Evolutionary conservation across 441 rosid genomes (phyloP), one percentile per base, ranked within the genome.

Genomic region (Gossypium davidsonii): DNA sequence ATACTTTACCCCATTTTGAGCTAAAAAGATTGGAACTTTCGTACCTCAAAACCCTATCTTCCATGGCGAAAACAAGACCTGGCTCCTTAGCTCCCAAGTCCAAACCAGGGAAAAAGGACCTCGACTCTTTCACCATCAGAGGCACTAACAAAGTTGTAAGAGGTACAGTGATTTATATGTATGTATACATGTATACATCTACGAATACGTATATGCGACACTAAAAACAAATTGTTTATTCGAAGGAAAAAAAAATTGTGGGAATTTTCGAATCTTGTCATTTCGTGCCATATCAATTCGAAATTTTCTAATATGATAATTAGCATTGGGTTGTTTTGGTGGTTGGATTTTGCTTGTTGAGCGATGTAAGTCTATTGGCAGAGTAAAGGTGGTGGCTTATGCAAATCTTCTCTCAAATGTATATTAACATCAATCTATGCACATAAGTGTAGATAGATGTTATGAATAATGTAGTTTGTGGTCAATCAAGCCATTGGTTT

Each of bases 21-120:
- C 20, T 31, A 28, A 60, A 49, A 28, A 21, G 15, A 0, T 58
- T 31, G 68, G 51, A 81, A 34, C 68, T 52, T 46, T 68, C 42
- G n/a, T 56, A 70, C 55, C 70, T 63, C 37, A 66, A 67, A 69
- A 42, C 56, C 74, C 70, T 9, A 74, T 66, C 73, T 56, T 71
- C 74, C 55, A 87, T 88, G 91, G 89, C 91, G 49, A 88, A 83
- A 79, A 85, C 88, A 62, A 79, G 87, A 79, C 89, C 86, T 0
- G 89, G 90, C 79, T 88, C 55, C 7, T 5, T 51, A 15, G 20
- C 76, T 67, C 79, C 91, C 79, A 85, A 82, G 78, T 84, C 86
- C 74, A 92, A 87, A 78, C 75, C 81, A 15, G 83, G 75, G 18
- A 84, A 73, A 76, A 82, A 75, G 67, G 87, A 84, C 57, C 81